These are phyloP conservation scores for Paramecium primaurelia DNA, from an alignment of 73 alveolate genomes.

Conservation along the genomic window DNA sequence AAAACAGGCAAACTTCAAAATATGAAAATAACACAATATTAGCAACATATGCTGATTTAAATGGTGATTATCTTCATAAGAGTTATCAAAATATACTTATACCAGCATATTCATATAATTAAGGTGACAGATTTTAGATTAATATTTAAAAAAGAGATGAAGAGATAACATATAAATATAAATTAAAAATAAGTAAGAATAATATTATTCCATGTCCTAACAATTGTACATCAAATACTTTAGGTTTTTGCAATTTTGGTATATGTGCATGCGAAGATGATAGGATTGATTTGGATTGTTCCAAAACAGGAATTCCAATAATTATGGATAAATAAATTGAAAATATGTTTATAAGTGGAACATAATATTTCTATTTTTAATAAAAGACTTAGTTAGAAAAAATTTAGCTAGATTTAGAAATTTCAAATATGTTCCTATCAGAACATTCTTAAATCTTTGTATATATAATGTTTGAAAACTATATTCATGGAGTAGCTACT, in stretches of 20 bases:
- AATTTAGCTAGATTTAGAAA: background rate
- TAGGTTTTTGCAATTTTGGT: background rate
- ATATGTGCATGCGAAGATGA: background rate
- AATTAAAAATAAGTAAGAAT: background rate
- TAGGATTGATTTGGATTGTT: background rate
- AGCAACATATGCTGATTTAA: background rate
- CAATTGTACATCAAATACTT: background rate
- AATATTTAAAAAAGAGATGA: background rate
- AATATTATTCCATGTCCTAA: background rate
- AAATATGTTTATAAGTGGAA: background rate
- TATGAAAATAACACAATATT: background rate
- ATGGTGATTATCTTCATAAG: background rate
- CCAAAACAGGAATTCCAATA: background rate
- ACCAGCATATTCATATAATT: background rate
- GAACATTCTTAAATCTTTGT: background rate
- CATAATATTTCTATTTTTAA: background rate
- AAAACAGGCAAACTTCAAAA: background rate
- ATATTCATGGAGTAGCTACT: background rate
- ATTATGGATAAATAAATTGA: background rate
- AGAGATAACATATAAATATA: background rate
- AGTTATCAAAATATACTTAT: background rate
- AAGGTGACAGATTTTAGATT: background rate
- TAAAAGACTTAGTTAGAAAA: background rate
- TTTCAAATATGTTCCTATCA: background rate
- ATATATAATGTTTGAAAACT: conserved; percentile 14